phyloP scores from a whole-genome alignment of 441 rosid species.

The Erodium moschatum region DNA sequence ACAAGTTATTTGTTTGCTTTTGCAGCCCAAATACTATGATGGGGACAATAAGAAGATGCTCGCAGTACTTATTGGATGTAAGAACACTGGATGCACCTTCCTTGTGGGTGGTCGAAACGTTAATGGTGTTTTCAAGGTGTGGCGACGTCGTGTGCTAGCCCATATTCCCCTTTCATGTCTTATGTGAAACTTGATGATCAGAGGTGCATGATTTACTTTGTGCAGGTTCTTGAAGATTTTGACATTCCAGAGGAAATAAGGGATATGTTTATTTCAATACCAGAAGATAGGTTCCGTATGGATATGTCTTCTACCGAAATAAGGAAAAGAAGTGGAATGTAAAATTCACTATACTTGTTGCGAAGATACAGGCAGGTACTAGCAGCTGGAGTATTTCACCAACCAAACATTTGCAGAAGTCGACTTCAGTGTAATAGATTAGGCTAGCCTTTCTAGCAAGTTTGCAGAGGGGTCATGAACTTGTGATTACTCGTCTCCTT shows the following conservation, averaged over 20 bases:
- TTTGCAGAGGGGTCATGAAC: no score
- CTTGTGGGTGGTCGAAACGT: conserved; percentile 73
- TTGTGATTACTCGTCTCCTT: no score
- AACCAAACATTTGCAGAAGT: no score
- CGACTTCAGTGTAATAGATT: no score
- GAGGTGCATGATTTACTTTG: conserved; percentile 8
- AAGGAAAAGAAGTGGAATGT: conserved; percentile 26
- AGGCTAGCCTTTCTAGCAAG: no score
- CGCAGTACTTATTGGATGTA: conserved; percentile 54
- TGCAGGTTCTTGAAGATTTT: conserved; percentile 67
- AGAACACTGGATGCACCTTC: conserved; percentile 64
- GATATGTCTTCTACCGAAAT: conserved; percentile 37
- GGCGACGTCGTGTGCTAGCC: not conserved
- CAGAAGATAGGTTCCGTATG: conserved; percentile 50
- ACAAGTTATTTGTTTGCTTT: not conserved
- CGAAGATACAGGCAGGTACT: no score
- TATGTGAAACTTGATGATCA: not conserved
- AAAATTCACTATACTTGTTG: no score
- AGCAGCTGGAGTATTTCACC: no score
- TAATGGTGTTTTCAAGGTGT: conserved; percentile 68
- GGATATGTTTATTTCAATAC: conserved; percentile 63
- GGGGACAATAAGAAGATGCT: conserved; percentile 54
- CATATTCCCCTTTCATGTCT: not conserved
- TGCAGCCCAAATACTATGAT: conserved; percentile 72
- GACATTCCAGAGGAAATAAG: conserved; percentile 53